Conservation (phyloP, 2,329 filamentous ascomycete genomes). For the Curvularia hawaiiensis region DNA sequence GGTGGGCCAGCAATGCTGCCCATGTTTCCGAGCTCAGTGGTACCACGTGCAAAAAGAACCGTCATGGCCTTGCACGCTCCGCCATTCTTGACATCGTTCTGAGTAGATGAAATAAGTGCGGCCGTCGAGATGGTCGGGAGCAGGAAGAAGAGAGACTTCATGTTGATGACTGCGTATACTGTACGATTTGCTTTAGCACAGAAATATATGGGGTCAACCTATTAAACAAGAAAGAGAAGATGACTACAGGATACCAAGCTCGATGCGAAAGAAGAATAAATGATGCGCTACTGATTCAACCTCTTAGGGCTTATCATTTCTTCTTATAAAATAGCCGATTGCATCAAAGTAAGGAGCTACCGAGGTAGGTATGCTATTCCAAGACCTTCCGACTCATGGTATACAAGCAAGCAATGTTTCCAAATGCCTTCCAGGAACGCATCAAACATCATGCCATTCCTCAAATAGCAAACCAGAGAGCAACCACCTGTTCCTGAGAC, state of each 20-base stretch:
- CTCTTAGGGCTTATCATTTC: not conserved
- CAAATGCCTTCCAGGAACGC: constrained; percentile 4
- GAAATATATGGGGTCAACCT: not conserved
- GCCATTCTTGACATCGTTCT: constrained; percentile 37
- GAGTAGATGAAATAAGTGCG: constrained; percentile 27
- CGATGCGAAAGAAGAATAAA: not conserved
- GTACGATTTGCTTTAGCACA: not conserved
- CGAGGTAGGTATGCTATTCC: constrained; percentile 2
- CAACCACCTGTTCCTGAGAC: constrained; percentile 8
- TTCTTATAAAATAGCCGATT: constrained; percentile 2
- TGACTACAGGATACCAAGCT: not conserved
- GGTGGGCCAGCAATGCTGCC: constrained; percentile 57
- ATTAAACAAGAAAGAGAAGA: not conserved
- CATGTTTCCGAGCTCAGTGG: constrained; percentile 59
- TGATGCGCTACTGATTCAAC: not conserved
- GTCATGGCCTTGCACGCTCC: constrained; percentile 54
- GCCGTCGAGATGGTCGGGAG: constrained; percentile 19
- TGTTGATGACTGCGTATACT: constrained; percentile 5
- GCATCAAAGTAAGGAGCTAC: not conserved
- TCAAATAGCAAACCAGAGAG: constrained; percentile 11
- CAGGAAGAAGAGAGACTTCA: constrained; percentile 24
- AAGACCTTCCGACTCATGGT: not conserved
- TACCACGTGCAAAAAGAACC: constrained; percentile 63
- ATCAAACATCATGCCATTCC: constrained; percentile 24
- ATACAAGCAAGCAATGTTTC: constrained; percentile 22